A percentile compares a stretch with the other conserved stretches of the same genome.
phyloP scores from a whole-genome alignment of 2,329 filamentous ascomycete species.

The Tolypocladium endophyticum region DNA sequence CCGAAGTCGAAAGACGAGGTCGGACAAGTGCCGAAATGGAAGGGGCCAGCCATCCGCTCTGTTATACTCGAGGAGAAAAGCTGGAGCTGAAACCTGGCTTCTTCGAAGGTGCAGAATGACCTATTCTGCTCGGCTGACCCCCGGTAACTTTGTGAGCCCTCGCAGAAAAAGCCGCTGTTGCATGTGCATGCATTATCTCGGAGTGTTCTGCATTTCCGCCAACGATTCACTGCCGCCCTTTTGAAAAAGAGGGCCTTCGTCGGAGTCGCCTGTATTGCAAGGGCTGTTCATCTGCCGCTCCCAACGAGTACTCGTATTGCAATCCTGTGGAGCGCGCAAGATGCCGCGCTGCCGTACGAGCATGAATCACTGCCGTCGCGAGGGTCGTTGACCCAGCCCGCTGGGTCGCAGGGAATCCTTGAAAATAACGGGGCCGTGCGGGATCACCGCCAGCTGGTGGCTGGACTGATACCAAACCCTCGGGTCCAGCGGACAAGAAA shows the following conservation, averaged over 20 bases:
- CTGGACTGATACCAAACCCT: background rate
- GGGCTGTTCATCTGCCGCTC: background rate
- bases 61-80: background rate
- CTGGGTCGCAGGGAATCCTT: background rate
- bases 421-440: background rate
- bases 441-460: background rate
- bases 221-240: background rate
- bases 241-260: background rate
- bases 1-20: background rate
- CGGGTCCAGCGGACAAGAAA: background rate
- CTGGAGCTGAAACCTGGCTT: background rate
- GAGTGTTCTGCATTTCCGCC: background rate
- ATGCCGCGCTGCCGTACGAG: no score
- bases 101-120: background rate
- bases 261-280: background rate
- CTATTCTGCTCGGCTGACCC: background rate
- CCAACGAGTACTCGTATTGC: background rate
- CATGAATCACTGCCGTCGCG: background rate
- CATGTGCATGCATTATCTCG: background rate
- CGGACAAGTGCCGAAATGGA: background rate
- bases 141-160: background rate
- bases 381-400: background rate
- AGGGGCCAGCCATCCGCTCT: background rate
- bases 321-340: background rate
- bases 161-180: background rate